Conservation (phyloP, 495 filamentous ascomycete species). For the Penicillium argentinense region DNA sequence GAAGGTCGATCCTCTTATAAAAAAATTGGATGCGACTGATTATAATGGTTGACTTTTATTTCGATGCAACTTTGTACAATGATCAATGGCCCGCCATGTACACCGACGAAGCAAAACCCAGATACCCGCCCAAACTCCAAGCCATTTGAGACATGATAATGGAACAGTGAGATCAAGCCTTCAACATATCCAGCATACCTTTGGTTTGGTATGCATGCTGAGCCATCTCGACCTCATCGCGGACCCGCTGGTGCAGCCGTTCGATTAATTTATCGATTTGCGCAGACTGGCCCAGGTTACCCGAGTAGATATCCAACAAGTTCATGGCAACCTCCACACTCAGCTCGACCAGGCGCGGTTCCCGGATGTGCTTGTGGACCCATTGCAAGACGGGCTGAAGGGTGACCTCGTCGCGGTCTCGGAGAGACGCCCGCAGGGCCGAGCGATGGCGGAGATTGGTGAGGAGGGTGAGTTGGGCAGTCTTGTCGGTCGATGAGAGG, state of each 20-base stretch:
- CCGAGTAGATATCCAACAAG: conserved; percentile 82
- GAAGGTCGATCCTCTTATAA: no score
- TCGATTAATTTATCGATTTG: conserved; percentile 69
- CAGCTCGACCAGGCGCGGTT: conserved; percentile 74
- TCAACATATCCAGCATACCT: conserved; percentile 83
- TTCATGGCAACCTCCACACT: conserved; percentile 78
- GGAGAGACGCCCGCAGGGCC: conserved; percentile 77
- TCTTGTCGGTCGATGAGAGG: conserved; percentile 55
- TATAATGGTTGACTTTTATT: conserved; percentile 23
- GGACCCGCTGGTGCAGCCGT: conserved; percentile 64
- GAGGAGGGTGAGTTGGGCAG: conserved; percentile 71
- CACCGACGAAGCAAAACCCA: conserved; percentile 25
- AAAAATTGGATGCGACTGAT: no score
- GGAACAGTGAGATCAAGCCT: conserved; percentile 27
- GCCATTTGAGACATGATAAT: conserved; percentile 12
- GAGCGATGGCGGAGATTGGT: conserved; percentile 84
- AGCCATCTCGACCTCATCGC: conserved; percentile 73
- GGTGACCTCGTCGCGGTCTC: conserved; percentile 76
- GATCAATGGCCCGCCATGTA: conserved; percentile 31
- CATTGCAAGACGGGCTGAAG: conserved; percentile 82
- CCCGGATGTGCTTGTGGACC: conserved; percentile 72
- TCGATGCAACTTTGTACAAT: conserved; percentile 36
- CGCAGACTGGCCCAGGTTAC: conserved; percentile 70
- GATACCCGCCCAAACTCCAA: conserved; percentile 30
- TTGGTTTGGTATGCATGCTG: conserved; percentile 74